Percentiles rank a stretch among this genome's conserved stretches.
These are phyloP conservation scores for Lachnellula arida DNA, from an alignment of 2,329 filamentous ascomycete genomes.

Conservation along the genomic window DNA sequence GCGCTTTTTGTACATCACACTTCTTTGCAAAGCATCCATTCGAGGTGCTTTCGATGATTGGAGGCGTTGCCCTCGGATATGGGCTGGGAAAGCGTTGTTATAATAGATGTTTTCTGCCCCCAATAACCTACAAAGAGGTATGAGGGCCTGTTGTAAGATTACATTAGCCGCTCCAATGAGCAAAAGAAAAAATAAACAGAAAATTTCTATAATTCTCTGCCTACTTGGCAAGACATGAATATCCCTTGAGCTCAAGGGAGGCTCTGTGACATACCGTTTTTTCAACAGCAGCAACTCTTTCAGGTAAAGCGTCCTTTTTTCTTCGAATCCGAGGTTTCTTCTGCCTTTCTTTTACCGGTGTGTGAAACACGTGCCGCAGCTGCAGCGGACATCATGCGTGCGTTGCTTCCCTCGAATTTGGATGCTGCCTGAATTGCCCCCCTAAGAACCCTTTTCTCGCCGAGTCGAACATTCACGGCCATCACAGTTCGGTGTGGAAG, in stretches of 20 bases:
- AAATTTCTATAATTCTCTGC: conserved; percentile 1
- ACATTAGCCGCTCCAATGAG: conserved; percentile 23
- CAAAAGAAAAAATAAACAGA: conserved; percentile 17
- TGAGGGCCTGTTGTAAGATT: conserved; percentile 26
- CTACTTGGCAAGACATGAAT: background rate
- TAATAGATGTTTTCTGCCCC: conserved; percentile 18
- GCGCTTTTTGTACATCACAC: conserved; percentile 22
- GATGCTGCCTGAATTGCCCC: conserved; percentile 38
- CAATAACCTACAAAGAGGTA: conserved; percentile 7
- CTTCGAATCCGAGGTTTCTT: conserved; percentile 11
- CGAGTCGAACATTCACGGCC: conserved; percentile 56
- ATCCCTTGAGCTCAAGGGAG: conserved; percentile 1
- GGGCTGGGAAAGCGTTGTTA: conserved; percentile 25
- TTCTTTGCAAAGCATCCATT: conserved; percentile 23
- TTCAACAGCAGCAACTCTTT: background rate
- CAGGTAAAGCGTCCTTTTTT: conserved; percentile 22
- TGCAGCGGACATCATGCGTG: conserved; percentile 29
- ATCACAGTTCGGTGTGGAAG: conserved; percentile 38
- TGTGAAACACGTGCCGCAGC: background rate
- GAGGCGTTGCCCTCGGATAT: conserved; percentile 29
- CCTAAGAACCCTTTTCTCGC: conserved; percentile 59
- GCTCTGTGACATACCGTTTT: conserved; percentile 13
- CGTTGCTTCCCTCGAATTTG: conserved; percentile 26
- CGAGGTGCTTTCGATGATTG: conserved; percentile 16
- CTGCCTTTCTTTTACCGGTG: conserved; percentile 19